Percentiles rank a stretch among this genome's conserved stretches.
These are phyloP conservation scores for Passiflora organensis DNA, from an alignment of 345 rosid genomes.

Conservation along the genomic window DNA sequence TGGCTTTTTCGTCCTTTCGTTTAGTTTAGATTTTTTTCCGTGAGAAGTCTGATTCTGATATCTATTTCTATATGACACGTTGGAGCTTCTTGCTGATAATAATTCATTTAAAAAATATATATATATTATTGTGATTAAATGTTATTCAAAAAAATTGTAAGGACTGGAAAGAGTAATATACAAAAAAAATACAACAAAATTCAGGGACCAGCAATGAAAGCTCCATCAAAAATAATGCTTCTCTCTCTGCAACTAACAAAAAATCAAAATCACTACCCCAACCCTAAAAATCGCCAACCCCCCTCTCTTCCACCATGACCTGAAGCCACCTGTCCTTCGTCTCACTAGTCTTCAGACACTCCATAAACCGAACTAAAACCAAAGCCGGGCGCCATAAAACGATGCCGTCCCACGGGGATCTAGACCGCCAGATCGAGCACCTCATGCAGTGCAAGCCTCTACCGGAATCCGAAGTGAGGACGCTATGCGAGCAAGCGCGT, in stretches of 20 bases:
- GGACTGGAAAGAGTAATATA: not conserved
- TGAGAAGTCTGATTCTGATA: no score
- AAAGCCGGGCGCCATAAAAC: no score
- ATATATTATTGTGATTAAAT: no score
- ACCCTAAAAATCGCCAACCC: no score
- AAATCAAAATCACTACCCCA: slow-evolving; percentile 16
- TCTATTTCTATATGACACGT: no score
- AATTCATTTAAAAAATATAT: no score
- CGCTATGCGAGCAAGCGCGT: slow-evolving; percentile 43
- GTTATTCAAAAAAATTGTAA: no score
- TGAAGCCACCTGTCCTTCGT: not conserved
- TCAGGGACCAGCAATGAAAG: slow-evolving; percentile 1
- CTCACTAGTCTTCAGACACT: not conserved
- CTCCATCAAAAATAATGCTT: not conserved
- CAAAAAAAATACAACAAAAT: slow-evolving; percentile 6
- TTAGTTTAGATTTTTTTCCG: no score
- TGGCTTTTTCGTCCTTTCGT: no score
- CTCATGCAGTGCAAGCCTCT: slow-evolving; percentile 33
- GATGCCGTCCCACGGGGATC: slow-evolving; percentile 30
- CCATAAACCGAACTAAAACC: no score
- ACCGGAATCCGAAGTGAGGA: slow-evolving; percentile 31
- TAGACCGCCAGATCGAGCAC: slow-evolving; percentile 34
- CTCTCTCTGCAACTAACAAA: not conserved
- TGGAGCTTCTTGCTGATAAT: no score
- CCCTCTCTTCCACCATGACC: slow-evolving; percentile 14